Evolutionary conservation across 2,329 filamentous ascomycete genomes (phyloP), one percentile per base, ranked within the genome.

Genomic region (Furcasterigmium furcatum): DNA sequence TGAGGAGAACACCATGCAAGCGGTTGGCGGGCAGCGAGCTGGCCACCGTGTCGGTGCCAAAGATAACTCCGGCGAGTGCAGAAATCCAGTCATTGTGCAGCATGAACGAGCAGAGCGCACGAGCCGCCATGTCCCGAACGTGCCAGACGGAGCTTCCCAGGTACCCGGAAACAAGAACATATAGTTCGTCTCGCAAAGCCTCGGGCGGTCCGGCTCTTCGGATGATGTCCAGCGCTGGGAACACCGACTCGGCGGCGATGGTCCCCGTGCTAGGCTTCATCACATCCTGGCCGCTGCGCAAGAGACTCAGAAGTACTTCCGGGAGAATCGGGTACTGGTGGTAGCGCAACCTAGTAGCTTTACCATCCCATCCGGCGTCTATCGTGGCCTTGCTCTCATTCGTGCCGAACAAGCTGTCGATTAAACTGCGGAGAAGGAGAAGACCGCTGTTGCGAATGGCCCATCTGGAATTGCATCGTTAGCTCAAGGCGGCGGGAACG

Each of bases 361-460:
- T 74, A 3, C 82, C 82, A 49, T 84, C 79, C 80, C 82, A 84
- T 3, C 82, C 80, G 41, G 68, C 76, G 61, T 76, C 85, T 57
- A 76, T 83, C 40, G 66, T 70, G 4, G 67, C 55, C 59, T 85
- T 91, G 71, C 72, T 89, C 64, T 90, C 85, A 45, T 82, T 84
- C 0, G 84, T 88, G 14, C 88, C 88, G 22, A 94, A 81, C 1
- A 95, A 70, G 51, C 80, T 79, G 59, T 94, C 88, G 43, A 95
- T 87, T 5, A 96, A 73, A 50, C 90, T 89, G 45, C 92, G 83
- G 52, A 97, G 84, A 7, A 99, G 80, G 68, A 97, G 87, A 27
- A 97, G 69, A 2, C 91, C 91, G 54, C 91, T 96, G 62, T 99
- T 99, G 1, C 91, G 85, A 46, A 99, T 91, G 0, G 91, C 89